A percentile compares a stretch with the other conserved stretches of the same genome.
These are phyloP conservation scores for Pulchroboletus neoregius DNA, from an alignment of 1,284 basidiomycete genomes.

Conservation along the genomic window DNA sequence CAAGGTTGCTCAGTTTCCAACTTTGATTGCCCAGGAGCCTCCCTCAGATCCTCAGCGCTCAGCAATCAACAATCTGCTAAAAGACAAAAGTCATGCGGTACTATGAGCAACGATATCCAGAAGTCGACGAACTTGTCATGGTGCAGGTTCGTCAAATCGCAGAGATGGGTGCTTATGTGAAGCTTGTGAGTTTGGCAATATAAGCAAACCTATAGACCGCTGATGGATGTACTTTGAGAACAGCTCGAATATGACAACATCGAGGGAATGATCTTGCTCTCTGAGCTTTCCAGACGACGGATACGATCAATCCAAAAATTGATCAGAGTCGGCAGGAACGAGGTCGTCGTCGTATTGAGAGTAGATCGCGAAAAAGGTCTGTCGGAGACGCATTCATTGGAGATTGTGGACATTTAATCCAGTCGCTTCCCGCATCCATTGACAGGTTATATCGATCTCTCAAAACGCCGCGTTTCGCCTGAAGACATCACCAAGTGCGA, in stretches of 20 bases:
- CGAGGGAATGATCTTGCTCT: constrained; percentile 98
- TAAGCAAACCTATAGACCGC: not conserved
- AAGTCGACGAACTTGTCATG: constrained; percentile 98
- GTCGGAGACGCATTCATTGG: not conserved
- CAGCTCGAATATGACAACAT: constrained; percentile 99
- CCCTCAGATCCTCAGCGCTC: too few species aligned
- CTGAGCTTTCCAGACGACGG: constrained; percentile 93
- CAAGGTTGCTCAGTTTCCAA: not conserved
- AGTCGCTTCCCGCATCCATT: not conserved
- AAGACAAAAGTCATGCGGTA: constrained; percentile 56
- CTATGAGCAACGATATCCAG: constrained; percentile 77
- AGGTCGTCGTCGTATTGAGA: constrained; percentile 96
- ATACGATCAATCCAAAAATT: constrained; percentile 98
- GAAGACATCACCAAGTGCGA: constrained; percentile 99
- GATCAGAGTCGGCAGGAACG: constrained; percentile 96
- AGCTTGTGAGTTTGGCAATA: constrained; percentile 67
- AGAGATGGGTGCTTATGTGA: constrained; percentile 99
- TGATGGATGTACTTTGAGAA: not conserved
- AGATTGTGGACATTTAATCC: not conserved
- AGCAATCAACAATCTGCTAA: too few species aligned
- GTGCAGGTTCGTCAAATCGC: constrained; percentile 99
- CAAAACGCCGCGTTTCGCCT: constrained; percentile 97
- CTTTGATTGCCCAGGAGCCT: not conserved
- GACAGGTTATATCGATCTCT: constrained; percentile 97
- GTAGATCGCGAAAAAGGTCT: constrained; percentile 99